phyloP scores from a whole-genome alignment of 768 basidiomycete genomes.

The Sarcodon sp. region DNA sequence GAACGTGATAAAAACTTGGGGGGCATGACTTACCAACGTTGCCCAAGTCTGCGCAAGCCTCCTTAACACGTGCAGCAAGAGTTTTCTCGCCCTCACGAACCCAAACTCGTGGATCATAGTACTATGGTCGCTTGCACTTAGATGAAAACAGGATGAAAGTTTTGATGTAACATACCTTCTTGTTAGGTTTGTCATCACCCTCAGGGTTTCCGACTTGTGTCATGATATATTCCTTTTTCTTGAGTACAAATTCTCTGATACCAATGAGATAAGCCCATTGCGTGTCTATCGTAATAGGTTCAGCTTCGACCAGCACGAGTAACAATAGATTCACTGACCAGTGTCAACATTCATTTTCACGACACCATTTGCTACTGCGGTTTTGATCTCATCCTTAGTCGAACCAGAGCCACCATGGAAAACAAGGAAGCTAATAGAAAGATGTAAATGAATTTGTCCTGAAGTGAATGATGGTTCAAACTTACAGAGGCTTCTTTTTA shows the following conservation, averaged over 20 bases:
- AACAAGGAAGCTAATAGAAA: constrained; percentile 68
- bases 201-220: constrained; percentile 97
- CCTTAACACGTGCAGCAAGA: constrained; percentile 73
- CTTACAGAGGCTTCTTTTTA: constrained; percentile 72
- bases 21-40: constrained; percentile 34
- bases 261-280: constrained; percentile 87
- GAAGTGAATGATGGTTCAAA: constrained; percentile 2
- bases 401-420: constrained; percentile 99
- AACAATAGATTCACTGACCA: constrained; percentile 19
- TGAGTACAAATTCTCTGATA: constrained; percentile 78
- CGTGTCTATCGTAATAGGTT: constrained; percentile 39
- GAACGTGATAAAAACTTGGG: not conserved
- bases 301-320: not conserved
- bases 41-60: constrained; percentile 86
- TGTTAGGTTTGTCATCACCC: constrained; percentile 95
- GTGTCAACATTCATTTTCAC: constrained; percentile 99
- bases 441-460: constrained; percentile 1
- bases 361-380: constrained; percentile 84
- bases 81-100: constrained; percentile 98
- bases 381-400: constrained; percentile 88
- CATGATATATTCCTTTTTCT: constrained; percentile 80
- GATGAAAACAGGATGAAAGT: constrained; percentile 1
- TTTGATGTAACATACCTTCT: constrained; percentile 52
- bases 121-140: constrained; percentile 24
- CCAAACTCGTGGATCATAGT: constrained; percentile 96